Evolutionary conservation across 805 yeast species (phyloP).

Genomic region (Cyberlindnera suaveolens): DNA sequence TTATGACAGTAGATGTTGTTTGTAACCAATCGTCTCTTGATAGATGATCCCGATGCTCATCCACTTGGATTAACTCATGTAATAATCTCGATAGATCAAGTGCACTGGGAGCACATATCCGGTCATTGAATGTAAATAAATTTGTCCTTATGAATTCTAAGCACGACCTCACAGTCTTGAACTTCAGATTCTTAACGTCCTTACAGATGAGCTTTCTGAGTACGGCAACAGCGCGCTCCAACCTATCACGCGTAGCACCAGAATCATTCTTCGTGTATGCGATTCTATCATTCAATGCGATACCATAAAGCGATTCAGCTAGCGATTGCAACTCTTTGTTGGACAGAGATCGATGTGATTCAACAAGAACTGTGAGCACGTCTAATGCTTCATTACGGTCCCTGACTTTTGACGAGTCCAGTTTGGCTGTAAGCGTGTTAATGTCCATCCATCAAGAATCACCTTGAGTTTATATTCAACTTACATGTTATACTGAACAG

Average conservation of each 20-base stretch:
- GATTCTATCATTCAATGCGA: slow-evolving; percentile 32
- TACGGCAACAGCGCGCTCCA: slow-evolving; percentile 28
- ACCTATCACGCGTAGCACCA: slow-evolving; percentile 24
- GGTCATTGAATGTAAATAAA: slow-evolving; percentile 9
- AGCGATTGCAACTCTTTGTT: slow-evolving; percentile 19
- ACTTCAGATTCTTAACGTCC: slow-evolving; percentile 11
- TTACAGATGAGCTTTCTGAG: slow-evolving; percentile 21
- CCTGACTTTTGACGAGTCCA: slow-evolving; percentile 45
- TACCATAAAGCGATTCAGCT: slow-evolving; percentile 24
- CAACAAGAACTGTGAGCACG: slow-evolving; percentile 27
- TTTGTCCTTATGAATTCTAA: slow-evolving; percentile 8
- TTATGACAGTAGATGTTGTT: slow-evolving; percentile 6
- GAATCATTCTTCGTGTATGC: slow-evolving; percentile 23
- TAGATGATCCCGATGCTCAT: slow-evolving; percentile 17
- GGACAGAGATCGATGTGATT: slow-evolving; percentile 20
- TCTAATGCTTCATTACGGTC: slow-evolving; percentile 49
- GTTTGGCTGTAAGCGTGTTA: slow-evolving; percentile 15
- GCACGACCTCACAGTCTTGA: slow-evolving; percentile 9
- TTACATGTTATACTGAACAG: slow-evolving; percentile 7
- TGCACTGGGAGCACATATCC: slow-evolving; percentile 24
- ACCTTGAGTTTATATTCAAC: not conserved
- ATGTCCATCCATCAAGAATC: not conserved
- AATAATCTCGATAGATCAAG: slow-evolving; percentile 26
- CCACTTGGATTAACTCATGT: slow-evolving; percentile 18
- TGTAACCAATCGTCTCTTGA: slow-evolving; percentile 12